phyloP scores from a whole-genome alignment of 495 filamentous ascomycete genomes.

The Aspergillus steynii region DNA sequence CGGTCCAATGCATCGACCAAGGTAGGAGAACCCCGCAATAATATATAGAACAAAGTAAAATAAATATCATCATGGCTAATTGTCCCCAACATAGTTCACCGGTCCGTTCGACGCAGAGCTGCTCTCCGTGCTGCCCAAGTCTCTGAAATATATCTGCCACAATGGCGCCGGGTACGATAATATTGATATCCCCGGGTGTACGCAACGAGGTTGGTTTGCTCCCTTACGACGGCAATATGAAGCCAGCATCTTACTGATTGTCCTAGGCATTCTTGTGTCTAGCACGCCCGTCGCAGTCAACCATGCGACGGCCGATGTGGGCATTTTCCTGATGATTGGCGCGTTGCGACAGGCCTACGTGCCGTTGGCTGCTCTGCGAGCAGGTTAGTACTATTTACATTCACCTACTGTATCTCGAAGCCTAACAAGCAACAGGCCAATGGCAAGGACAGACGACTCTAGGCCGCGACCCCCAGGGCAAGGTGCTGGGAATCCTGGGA shows the following conservation, averaged over 20 bases:
- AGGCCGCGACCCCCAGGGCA: constrained; percentile 68
- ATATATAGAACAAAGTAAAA: background rate
- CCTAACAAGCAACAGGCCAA: constrained; percentile 34
- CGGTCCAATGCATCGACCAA: constrained; percentile 59
- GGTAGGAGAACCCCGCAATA: constrained; percentile 30
- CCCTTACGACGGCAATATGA: background rate
- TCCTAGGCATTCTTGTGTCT: constrained; percentile 59
- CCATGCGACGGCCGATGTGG: constrained; percentile 69
- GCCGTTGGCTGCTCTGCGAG: constrained; percentile 59
- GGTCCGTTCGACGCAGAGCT: constrained; percentile 62
- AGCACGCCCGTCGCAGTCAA: constrained; percentile 70
- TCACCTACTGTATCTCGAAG: background rate
- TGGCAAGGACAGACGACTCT: constrained; percentile 55
- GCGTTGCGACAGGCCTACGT: constrained; percentile 66
- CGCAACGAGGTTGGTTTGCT: constrained; percentile 43
- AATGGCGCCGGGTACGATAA: constrained; percentile 88
- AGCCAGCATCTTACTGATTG: background rate
- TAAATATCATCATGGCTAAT: background rate
- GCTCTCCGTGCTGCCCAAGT: constrained; percentile 59
- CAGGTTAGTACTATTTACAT: constrained; percentile 37
- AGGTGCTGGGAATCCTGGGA: constrained; percentile 76
- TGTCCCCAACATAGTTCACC: constrained; percentile 45
- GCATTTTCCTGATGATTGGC: constrained; percentile 71
- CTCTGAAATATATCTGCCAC: constrained; percentile 77
- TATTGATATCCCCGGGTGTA: constrained; percentile 70